Evolutionary conservation across 2,329 filamentous ascomycete genomes (phyloP).

Genomic region (Ascocoryne sarcoides): DNA sequence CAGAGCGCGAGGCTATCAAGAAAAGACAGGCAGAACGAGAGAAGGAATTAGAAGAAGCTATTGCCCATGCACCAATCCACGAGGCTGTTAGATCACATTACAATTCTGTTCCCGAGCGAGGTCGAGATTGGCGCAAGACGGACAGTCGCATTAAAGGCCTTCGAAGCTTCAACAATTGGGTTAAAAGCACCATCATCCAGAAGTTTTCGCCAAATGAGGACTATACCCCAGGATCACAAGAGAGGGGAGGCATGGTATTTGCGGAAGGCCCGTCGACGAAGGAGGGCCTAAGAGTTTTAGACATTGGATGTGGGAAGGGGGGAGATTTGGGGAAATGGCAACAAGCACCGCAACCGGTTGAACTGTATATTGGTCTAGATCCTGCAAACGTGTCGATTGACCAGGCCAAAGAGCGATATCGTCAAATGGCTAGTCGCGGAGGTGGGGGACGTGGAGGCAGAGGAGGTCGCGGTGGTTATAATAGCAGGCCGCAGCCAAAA

Average conservation of each 20-base stretch:
- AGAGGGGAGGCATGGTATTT: conserved; percentile 34
- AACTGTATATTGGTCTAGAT: conserved; percentile 88
- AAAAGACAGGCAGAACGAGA: conserved; percentile 49
- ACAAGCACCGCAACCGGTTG: conserved; percentile 81
- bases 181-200: conserved; percentile 95
- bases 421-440: conserved; percentile 56
- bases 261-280: conserved; percentile 22
- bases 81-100: conserved; percentile 91
- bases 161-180: conserved; percentile 95
- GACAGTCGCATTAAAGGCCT: conserved; percentile 93
- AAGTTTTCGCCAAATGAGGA: conserved; percentile 85
- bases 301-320: conserved; percentile 94
- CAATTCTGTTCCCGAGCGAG: conserved; percentile 88
- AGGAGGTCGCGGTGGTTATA: conserved; percentile 38
- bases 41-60: conserved; percentile 33
- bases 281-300: conserved; percentile 69
- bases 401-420: conserved; percentile 79
- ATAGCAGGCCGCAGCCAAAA: conserved; percentile 40
- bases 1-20: conserved; percentile 59
- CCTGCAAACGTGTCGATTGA: conserved; percentile 87
- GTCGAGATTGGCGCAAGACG: conserved; percentile 88
- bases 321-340: conserved; percentile 96
- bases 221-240: conserved; percentile 51
- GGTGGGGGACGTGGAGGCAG: conserved; percentile 45
- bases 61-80: conserved; percentile 41